phyloP scores from a whole-genome alignment of 805 yeast species.

The Myxozyma udenii region DNA sequence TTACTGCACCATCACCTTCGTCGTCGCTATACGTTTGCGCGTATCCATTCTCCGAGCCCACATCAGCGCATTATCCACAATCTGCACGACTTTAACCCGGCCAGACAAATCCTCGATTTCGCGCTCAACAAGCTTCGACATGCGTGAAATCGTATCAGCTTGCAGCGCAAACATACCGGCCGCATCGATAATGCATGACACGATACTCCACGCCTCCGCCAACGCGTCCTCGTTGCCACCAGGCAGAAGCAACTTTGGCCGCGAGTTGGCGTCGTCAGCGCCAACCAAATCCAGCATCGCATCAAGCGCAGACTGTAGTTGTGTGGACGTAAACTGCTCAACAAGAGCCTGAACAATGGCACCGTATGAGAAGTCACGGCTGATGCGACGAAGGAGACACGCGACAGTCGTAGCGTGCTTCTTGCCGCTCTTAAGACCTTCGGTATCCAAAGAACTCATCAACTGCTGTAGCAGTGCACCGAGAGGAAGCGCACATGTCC shows the following conservation, averaged over 20 bases:
- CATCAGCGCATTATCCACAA: conserved; percentile 20
- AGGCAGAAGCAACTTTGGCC: not conserved
- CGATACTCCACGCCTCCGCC: conserved; percentile 13
- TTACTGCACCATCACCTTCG: not conserved
- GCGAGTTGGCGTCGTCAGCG: not conserved
- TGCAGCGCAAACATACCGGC: conserved; percentile 22
- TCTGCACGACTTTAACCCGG: conserved; percentile 18
- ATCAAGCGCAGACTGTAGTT: conserved; percentile 7
- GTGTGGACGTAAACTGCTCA: not conserved
- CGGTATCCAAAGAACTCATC: not conserved
- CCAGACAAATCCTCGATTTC: conserved; percentile 20
- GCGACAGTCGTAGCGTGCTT: not conserved
- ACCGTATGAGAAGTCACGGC: conserved; percentile 12
- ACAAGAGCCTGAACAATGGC: conserved; percentile 8
- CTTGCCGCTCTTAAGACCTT: not conserved
- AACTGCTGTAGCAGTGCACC: not conserved
- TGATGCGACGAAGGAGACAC: conserved; percentile 2
- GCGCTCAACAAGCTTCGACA: conserved; percentile 7
- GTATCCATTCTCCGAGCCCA: not conserved
- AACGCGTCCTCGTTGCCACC: not conserved
- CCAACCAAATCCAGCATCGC: not conserved
- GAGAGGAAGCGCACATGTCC: conserved; percentile 1
- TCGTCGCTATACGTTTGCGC: not conserved
- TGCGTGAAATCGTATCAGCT: not conserved
- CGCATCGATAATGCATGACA: conserved; percentile 23